These are phyloP conservation scores for Rhynchospora breviuscula DNA, from an alignment of 176 grass and related monocot species.

Conservation along the genomic window DNA sequence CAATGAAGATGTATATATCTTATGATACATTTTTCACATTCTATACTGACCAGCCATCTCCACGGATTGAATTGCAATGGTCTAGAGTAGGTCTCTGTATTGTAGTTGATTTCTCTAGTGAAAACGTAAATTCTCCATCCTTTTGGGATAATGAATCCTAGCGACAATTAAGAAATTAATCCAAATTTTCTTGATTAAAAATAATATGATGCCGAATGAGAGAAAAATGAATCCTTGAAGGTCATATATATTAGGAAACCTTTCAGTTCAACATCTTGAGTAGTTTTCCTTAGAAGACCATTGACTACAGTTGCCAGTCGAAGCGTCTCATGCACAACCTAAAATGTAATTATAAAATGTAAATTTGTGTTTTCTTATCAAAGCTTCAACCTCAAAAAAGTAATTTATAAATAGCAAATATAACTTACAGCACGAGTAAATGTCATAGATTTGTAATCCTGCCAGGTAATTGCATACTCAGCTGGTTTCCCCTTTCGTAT, in stretches of 20 bases:
- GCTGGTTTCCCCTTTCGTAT: slow-evolving; percentile 50
- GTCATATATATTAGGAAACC: slow-evolving; percentile 37
- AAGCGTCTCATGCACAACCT: slow-evolving; percentile 71
- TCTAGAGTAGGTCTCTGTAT: slow-evolving; percentile 54
- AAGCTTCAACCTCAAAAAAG: background rate
- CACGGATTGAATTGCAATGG: slow-evolving; percentile 76
- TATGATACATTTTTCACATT: background rate
- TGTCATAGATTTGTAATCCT: slow-evolving; percentile 74
- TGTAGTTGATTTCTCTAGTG: slow-evolving; percentile 86
- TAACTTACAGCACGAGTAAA: slow-evolving; percentile 68
- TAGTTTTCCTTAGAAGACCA: slow-evolving; percentile 78
- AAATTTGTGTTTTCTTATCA: background rate
- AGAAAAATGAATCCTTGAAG: background rate
- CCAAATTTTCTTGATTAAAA: background rate
- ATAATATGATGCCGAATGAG: background rate
- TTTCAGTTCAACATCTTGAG: slow-evolving; percentile 73
- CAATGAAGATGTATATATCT: background rate
- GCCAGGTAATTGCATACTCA: slow-evolving; percentile 52
- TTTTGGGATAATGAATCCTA: slow-evolving; percentile 78
- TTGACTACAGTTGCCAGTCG: slow-evolving; percentile 86
- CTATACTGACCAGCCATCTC: slow-evolving; percentile 86
- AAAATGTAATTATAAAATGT: background rate
- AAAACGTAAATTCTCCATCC: slow-evolving; percentile 91
- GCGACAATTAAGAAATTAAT: slow-evolving; percentile 24
- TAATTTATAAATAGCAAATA: background rate